Evolutionary conservation across 495 filamentous ascomycete genomes (phyloP), one percentile per base, ranked within the genome.

Genomic region (Hypoxylon crocopeplum): DNA sequence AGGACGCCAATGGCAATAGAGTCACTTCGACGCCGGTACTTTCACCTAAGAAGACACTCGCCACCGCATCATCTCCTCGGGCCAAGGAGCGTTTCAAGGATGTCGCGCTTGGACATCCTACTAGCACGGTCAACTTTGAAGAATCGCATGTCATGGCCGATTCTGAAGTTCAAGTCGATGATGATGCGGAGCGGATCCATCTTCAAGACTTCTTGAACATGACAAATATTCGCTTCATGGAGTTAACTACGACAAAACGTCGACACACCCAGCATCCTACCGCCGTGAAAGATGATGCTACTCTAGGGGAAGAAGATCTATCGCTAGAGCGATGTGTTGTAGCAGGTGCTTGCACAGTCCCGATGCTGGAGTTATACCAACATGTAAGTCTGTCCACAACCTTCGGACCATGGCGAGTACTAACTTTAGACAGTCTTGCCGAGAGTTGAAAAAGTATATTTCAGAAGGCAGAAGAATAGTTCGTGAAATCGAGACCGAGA

Each of bases 151-250:
- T 66, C 10, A 56, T 66, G 16, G 64, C 74, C 13, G 70, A 70
- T 13, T 52, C 57, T 7, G 71, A 78, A 20, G 48, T 69, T 34
- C 52, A 65, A 44, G 69, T 69, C 7, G 80, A 81, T 33, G 79
- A 79, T 37, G 68, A 75, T 33, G 72, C 71, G 38, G 87, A 90
- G 50, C 84, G 85, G 11, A 92, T 98, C 20, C 87, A 92, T 44
- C 78, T 98, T 2, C 90, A 96, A 64, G 88, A 96, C 30, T 98
- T 98, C 74, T 75, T 98, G 38, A 90, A 97, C 63, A 85, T 97
- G 84, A 97, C 94, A 4, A 91, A 87, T 53, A 96, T 98, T 62
- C 89, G 92, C 32, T 98, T 98, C 75, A 96, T 98, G 88, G 95
- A 98, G 66, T 80, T 97, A 21, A 97, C 90, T 1, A 84, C 84